A percentile compares a stretch with the other conserved stretches of the same genome.
Evolutionary conservation across 2,329 filamentous ascomycete genomes (phyloP).

Genomic region (Trichoderma semiorbis): DNA sequence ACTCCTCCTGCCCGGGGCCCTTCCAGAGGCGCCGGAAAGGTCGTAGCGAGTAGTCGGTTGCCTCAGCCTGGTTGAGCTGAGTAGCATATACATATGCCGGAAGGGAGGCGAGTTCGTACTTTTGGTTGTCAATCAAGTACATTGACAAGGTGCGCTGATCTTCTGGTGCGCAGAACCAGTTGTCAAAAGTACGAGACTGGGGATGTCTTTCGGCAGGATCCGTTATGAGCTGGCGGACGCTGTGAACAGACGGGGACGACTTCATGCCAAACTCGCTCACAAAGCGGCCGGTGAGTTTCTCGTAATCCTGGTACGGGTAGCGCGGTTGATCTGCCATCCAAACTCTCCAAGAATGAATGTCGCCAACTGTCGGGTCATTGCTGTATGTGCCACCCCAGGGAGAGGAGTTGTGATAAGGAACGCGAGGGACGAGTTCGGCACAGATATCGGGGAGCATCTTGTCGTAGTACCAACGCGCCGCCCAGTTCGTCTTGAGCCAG

Average conservation of each 20-base stretch:
- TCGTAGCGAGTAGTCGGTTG: conserved; percentile 3
- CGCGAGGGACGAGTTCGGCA: conserved; percentile 55
- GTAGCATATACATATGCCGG: conserved; percentile 7
- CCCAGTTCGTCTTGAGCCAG: conserved; percentile 75
- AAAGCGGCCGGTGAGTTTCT: conserved; percentile 14
- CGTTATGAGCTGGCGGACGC: conserved; percentile 1
- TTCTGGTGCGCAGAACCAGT: conserved; percentile 10
- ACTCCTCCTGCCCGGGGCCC: not conserved
- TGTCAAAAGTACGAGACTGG: conserved; percentile 11
- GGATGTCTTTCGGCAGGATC: conserved; percentile 6
- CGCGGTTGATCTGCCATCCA: conserved; percentile 13
- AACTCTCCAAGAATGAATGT: conserved; percentile 10
- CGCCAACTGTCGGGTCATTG: conserved; percentile 1
- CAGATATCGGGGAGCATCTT: conserved; percentile 67
- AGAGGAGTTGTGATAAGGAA: conserved; percentile 47
- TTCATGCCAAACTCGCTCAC: conserved; percentile 17
- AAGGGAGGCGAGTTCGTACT: not conserved
- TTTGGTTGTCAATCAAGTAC: conserved; percentile 15
- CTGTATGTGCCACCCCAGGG: not conserved
- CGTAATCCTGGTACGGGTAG: conserved; percentile 13
- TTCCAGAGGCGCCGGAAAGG: conserved; percentile 9
- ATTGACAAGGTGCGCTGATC: conserved; percentile 11
- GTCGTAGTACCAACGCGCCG: conserved; percentile 74
- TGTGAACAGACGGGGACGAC: not conserved
- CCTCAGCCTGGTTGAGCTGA: conserved; percentile 13